phyloP scores from a whole-genome alignment of 768 basidiomycete species.

The Tricholoma saponaceum region DNA sequence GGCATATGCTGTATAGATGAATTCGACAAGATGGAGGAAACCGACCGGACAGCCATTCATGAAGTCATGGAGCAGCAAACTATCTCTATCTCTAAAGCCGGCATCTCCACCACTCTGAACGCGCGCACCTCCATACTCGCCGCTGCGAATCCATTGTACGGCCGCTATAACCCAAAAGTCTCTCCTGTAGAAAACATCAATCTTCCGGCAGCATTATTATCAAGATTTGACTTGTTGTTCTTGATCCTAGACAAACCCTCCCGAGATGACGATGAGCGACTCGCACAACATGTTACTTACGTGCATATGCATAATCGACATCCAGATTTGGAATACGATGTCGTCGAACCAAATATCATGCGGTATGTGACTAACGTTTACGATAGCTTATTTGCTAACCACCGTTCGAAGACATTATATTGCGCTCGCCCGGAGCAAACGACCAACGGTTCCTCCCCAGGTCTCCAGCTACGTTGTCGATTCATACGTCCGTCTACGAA shows the following conservation, averaged over 20 bases:
- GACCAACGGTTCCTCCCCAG: conserved; percentile 84
- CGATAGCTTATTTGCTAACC: conserved; percentile 6
- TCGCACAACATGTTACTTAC: conserved; percentile 96
- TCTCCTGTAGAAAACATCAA: conserved; percentile 99
- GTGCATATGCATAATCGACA: conserved; percentile 96
- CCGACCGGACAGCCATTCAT: conserved; percentile 96
- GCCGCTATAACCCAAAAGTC: conserved; percentile 96
- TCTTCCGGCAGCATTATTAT: conserved; percentile 91
- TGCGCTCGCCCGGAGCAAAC: conserved; percentile 80
- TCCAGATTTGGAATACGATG: conserved; percentile 79
- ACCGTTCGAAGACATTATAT: conserved; percentile 77
- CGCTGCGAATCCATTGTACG: conserved; percentile 96
- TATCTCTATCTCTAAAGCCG: conserved; percentile 98
- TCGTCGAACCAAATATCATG: conserved; percentile 84
- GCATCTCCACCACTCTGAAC: conserved; percentile 97
- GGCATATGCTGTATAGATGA: conserved; percentile 99
- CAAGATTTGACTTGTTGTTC: conserved; percentile 95
- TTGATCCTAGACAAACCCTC: conserved; percentile 95
- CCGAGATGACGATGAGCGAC: conserved; percentile 91
- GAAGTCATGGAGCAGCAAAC: conserved; percentile 99
- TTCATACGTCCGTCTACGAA: conserved; percentile 93
- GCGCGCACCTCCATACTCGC: conserved; percentile 97
- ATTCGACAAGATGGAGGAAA: conserved; percentile 99
- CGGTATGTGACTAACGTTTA: conserved; percentile 45
- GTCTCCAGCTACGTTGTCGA: conserved; percentile 94